A percentile compares a stretch with the other conserved stretches of the same genome.
Evolutionary conservation across 768 basidiomycete species (phyloP).

Genomic region (Naganishia randhawae): DNA sequence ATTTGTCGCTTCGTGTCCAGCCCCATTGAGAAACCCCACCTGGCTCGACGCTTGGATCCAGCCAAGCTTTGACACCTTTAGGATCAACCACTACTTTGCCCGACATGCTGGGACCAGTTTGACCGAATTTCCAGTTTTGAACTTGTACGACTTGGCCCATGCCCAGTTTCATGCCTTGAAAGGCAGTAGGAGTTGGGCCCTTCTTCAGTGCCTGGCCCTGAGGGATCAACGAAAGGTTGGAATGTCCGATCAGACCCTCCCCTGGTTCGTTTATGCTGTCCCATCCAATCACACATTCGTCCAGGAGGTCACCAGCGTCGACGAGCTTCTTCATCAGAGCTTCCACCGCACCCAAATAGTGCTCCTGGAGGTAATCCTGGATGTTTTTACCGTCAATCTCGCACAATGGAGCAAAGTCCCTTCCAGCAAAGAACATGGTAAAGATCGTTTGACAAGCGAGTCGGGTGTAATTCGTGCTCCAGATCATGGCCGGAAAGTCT

Average conservation of each 20-base stretch:
- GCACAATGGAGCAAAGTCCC: conserved; percentile 84
- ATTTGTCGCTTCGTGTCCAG: conserved; percentile 66
- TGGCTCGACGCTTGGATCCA: conserved; percentile 55
- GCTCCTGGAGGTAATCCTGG: conserved; percentile 77
- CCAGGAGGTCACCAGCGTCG: conserved; percentile 62
- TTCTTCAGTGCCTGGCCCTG: conserved; percentile 59
- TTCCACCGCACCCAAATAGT: conserved; percentile 72
- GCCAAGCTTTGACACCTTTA: conserved; percentile 73
- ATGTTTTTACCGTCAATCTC: conserved; percentile 86
- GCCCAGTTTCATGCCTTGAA: conserved; percentile 76
- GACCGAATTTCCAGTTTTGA: conserved; percentile 74
- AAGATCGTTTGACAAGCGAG: conserved; percentile 83
- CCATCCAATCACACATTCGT: conserved; percentile 92
- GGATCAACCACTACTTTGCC: conserved; percentile 82
- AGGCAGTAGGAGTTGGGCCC: conserved; percentile 78
- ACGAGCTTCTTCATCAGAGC: conserved; percentile 44
- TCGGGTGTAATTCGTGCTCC: conserved; percentile 92
- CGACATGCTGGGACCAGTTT: conserved; percentile 68
- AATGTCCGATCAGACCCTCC: conserved; percentile 72
- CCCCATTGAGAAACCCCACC: conserved; percentile 63
- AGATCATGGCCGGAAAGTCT: conserved; percentile 84
- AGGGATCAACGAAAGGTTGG: conserved; percentile 66
- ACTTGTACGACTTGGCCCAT: conserved; percentile 76
- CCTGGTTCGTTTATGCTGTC: conserved; percentile 93
- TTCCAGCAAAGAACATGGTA: conserved; percentile 90